phyloP scores from a whole-genome alignment of 305 asterid species.

The Solanum hybrid region DNA sequence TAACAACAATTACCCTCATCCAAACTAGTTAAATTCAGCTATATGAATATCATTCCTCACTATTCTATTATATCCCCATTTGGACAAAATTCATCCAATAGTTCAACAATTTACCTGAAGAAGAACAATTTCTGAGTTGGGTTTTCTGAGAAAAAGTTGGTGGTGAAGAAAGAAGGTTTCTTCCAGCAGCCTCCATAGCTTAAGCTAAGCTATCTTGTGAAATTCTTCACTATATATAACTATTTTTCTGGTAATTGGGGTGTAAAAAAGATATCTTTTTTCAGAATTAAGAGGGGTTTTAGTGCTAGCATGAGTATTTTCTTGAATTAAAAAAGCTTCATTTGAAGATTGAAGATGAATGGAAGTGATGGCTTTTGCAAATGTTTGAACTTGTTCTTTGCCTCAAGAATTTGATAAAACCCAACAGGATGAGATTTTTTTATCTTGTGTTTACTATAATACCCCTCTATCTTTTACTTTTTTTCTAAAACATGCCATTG shows the following conservation, averaged over 20 bases:
- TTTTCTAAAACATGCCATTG: not conserved
- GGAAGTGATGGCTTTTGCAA: not conserved
- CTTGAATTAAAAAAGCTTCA: not conserved
- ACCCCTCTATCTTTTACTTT: not conserved
- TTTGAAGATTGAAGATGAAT: slow-evolving; percentile 1
- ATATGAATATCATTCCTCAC: not conserved
- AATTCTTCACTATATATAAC: not conserved
- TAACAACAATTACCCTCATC: not conserved
- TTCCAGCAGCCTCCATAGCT: slow-evolving; percentile 65
- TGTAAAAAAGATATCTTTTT: not conserved
- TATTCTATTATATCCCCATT: not conserved
- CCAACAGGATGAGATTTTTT: not conserved
- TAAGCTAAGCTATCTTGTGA: not conserved
- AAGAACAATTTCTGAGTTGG: slow-evolving; percentile 39
- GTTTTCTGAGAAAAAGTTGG: slow-evolving; percentile 44
- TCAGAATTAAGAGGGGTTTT: not conserved
- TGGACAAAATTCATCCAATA: not conserved
- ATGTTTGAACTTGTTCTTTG: not conserved
- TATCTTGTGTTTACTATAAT: not conserved
- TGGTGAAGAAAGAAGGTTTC: slow-evolving; percentile 60
- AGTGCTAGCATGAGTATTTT: not conserved
- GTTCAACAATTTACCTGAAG: slow-evolving; percentile 28
- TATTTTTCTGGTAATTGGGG: not conserved
- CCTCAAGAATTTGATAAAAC: slow-evolving; percentile 1
- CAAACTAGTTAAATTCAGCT: not conserved